Conservation (phyloP, 805 yeast species). For the Yamadazyma laniorum region DNA sequence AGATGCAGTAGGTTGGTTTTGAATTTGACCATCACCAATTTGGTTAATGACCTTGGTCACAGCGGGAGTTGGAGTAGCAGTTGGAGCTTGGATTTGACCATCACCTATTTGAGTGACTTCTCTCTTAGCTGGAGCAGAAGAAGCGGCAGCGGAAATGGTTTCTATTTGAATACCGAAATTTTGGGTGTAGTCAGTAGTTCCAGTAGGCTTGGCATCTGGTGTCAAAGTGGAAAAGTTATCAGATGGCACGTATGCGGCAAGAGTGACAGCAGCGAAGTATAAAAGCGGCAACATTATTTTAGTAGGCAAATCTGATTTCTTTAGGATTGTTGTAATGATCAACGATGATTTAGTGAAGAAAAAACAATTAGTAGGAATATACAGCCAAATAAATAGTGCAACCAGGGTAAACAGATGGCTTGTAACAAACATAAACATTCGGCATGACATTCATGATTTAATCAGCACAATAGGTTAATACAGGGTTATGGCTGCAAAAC, state of each 20-base stretch:
- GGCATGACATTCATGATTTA: too few species aligned
- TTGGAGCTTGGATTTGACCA: constrained; percentile 31
- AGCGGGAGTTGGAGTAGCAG: constrained; percentile 35
- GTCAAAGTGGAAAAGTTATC: constrained; percentile 74
- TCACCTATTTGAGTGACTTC: constrained; percentile 48
- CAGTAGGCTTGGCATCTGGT: constrained; percentile 50
- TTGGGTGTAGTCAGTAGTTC: constrained; percentile 49
- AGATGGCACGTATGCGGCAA: constrained; percentile 63
- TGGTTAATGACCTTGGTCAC: constrained; percentile 11
- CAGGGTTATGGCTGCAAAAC: not conserved
- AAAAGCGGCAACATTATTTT: constrained; percentile 12
- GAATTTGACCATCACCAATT: constrained; percentile 35
- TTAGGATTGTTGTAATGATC: too few species aligned
- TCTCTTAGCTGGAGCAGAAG: constrained; percentile 24
- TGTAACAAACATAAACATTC: not conserved
- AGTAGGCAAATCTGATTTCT: too few species aligned
- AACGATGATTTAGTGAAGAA: not conserved
- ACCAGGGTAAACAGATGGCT: constrained; percentile 7
- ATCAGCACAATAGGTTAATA: too few species aligned
- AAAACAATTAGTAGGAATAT: not conserved
- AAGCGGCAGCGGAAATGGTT: constrained; percentile 37
- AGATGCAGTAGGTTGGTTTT: constrained; percentile 34
- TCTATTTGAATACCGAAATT: constrained; percentile 69
- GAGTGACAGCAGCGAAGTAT: constrained; percentile 23
- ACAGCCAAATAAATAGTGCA: not conserved